phyloP scores from a whole-genome alignment of 1,139 yeast genomes.

The Zhuliangozyma blackwelliae region DNA sequence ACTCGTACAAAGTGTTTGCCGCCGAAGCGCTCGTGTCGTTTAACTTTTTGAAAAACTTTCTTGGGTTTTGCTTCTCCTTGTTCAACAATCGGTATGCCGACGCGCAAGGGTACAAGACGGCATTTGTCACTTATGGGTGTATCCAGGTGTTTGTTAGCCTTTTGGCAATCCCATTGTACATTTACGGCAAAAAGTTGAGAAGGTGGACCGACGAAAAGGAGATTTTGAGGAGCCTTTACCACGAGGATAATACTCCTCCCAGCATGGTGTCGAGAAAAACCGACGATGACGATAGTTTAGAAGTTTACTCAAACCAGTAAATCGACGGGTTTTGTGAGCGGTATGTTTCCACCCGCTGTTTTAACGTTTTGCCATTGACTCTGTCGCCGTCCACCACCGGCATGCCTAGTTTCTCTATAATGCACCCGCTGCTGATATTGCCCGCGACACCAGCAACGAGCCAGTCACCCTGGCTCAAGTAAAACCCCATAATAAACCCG shows the following conservation, averaged over 20 bases:
- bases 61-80: conserved; percentile 56
- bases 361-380: conserved; percentile 54
- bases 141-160: conserved; percentile 48
- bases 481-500: conserved; percentile 62
- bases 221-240: conserved; percentile 30
- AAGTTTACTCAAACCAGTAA: too few relatives aligned
- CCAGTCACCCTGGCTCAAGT: conserved; percentile 46
- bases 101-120: conserved; percentile 39
- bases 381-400: conserved; percentile 36
- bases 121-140: conserved; percentile 52
- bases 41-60: conserved; percentile 49
- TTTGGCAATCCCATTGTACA: conserved; percentile 49
- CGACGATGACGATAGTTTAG: conserved; percentile 1
- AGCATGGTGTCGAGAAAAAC: conserved; percentile 4
- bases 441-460: conserved; percentile 61
- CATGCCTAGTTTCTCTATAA: conserved; percentile 74
- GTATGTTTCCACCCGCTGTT: conserved; percentile 28
- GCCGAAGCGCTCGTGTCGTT: conserved; percentile 56
- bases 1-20: conserved; percentile 55
- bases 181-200: conserved; percentile 51
- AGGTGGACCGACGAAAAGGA: conserved; percentile 48
- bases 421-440: conserved; percentile 72
- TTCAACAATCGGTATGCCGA: conserved; percentile 49
- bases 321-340: conserved; percentile 7
- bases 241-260: conserved; percentile 18